These are phyloP conservation scores for Fomitopsis betulina DNA, from an alignment of 1,284 basidiomycete genomes.

Conservation along the genomic window DNA sequence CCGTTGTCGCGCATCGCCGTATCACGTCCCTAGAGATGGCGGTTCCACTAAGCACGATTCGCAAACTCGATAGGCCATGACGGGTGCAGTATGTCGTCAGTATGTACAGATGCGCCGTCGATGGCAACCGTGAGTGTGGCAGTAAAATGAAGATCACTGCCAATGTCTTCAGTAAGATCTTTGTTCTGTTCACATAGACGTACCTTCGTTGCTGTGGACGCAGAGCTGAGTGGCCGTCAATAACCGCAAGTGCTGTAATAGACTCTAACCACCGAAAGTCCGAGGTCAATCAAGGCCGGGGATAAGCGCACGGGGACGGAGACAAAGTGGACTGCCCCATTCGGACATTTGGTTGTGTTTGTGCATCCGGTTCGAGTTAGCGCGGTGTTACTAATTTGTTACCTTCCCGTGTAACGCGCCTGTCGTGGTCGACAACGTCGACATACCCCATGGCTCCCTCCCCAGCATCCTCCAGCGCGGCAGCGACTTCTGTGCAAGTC, in stretches of 20 bases:
- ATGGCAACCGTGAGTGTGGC: background rate
- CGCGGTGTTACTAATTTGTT: conserved; percentile 17
- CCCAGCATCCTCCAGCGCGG: conserved; percentile 50
- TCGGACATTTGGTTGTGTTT: background rate
- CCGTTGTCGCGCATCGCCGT: too few species aligned
- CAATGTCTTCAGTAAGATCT: too few species aligned
- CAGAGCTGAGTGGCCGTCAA: background rate
- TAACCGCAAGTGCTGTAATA: too few species aligned
- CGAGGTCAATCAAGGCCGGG: background rate
- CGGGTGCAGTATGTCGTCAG: background rate
- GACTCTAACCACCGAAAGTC: background rate
- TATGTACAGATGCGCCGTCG: background rate
- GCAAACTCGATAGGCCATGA: background rate
- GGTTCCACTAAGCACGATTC: background rate
- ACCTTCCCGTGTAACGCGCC: conserved; percentile 23
- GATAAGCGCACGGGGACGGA: background rate
- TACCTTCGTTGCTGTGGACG: too few species aligned
- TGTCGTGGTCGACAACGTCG: conserved; percentile 66
- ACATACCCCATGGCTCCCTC: conserved; percentile 57
- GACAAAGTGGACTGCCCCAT: background rate
- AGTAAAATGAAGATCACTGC: background rate
- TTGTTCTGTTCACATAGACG: too few species aligned
- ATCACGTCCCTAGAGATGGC: background rate
- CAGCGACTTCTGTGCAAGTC: conserved; percentile 84
- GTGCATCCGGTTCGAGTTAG: conserved; percentile 9